These are phyloP conservation scores for Aleurites moluccanus DNA, from an alignment of 441 rosid genomes.

Conservation along the genomic window DNA sequence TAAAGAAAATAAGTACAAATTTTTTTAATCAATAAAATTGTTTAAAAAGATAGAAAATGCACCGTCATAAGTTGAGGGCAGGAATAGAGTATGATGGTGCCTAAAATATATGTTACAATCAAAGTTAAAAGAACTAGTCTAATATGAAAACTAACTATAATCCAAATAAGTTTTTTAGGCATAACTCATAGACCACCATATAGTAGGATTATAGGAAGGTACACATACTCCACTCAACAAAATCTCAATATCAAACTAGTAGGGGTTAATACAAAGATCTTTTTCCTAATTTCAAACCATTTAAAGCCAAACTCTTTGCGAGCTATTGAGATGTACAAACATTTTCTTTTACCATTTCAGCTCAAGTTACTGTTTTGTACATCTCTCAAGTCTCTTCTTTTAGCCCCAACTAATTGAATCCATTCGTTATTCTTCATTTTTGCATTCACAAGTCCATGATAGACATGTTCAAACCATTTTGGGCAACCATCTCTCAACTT, in stretches of 20 bases:
- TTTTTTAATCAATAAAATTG: too few relatives aligned
- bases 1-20: background rate
- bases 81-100: background rate
- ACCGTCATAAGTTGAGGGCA: background rate
- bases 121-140: background rate
- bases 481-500: background rate
- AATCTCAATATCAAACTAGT: too few relatives aligned
- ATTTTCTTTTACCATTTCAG: background rate
- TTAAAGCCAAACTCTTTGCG: background rate
- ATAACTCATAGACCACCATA: too few relatives aligned
- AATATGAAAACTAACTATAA: background rate
- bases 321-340: background rate
- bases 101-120: too few relatives aligned
- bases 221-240: too few relatives aligned
- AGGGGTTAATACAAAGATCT: too few relatives aligned
- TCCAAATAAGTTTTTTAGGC: background rate
- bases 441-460: background rate
- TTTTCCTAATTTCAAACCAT: too few relatives aligned
- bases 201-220: too few relatives aligned
- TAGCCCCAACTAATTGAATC: background rate
- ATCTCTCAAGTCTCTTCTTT: background rate
- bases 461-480: background rate
- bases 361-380: background rate
- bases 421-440: too few relatives aligned
- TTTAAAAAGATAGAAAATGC: background rate